Base-by-base conservation (phyloP, 202 grass and related monocot species). In the Panicum virgatum region DNA sequence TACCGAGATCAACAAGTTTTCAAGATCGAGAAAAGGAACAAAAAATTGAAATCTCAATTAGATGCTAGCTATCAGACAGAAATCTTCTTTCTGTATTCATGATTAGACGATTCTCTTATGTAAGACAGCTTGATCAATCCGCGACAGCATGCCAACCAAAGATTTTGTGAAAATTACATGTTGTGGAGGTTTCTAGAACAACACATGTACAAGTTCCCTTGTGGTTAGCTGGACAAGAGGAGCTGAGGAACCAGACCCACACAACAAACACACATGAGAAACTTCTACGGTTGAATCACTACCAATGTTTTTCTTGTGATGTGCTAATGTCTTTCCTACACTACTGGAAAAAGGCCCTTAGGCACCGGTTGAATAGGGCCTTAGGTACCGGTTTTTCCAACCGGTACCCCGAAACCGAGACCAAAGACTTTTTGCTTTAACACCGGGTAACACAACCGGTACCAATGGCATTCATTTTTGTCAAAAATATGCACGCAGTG, bases 81-180 rank as follows among this genome's bases (percentile, higher is more conserved):
- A 66, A 80, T 19, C 37, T 23, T 48, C 13, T 56, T 58, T 73
- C 13, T 65, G 50, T 25, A 47, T 23, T 45, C 15, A 78, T 62
- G 74, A 77, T 63, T 32, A 25, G 30, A 65, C 0, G 20, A 85
- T 81, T 27, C 45, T 77, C 1, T 40, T 54, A 77, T 81, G 82
- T 77, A 64, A 77, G 56, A 81, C 54, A 72, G 10, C 38, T 25
- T 4, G 26, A 61, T 52, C 32, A 5, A 70, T 30, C 36, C 1
- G 13, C 3, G 14, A 57, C 76, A 80, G 37, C 47, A 46, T 52
- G 10, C n/a, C 59, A 48, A 73, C 13, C 26, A 26, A 66, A 37
- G 36, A 39, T 71, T 18, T 12, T 62, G 19, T 23, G 69, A 74
- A 86, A 62, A 60, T 38, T 70, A 78, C 65, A 60, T 60, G 39